Evolutionary conservation across 352 stramenopile species (phyloP), one percentile per base, ranked within the genome.

Genomic region (Labyrinthula sp.): DNA sequence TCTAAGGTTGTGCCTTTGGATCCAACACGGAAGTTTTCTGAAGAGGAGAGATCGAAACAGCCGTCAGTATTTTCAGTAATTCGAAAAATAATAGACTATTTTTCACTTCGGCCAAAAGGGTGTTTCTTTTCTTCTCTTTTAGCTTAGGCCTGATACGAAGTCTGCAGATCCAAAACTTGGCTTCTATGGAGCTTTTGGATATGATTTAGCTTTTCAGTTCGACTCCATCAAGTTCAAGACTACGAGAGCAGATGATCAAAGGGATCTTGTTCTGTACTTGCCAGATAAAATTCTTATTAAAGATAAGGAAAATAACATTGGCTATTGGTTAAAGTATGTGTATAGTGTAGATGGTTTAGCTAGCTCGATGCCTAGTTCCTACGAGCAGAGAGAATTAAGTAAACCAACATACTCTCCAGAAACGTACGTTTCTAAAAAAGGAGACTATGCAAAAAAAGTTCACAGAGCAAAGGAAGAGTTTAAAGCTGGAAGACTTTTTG

Each of bases 151-250:
- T n/a, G n/a, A n/a, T n/a, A n/a, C n/a, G n/a, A n/a, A n/a, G n/a
- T n/a, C n/a, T n/a, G n/a, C n/a, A 36, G 72, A 81, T 54, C 56
- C 70, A 12, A 72, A 85, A 55, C 57, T 85, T 15, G 74, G 74
- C 31, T 55, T 84, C 10, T 82, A 81, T 45, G 74, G 74, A 37
- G 68, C 69, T 30, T 79, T 85, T 57, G 74, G 74, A 24, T 85
- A 85, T 47, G 74, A 85, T 52, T 56, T 85, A n/a, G 82, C 72
- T 6, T 85, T 82, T 58, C 71, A 81, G 57, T 82, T 85, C 48
- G 74, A 85, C 54, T 66, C 72, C 3, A 78, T 85, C 27, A 43
- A 73, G 14, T 45, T 74, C 25, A 57, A 57, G 23, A 65, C 74
- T 56, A 43, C 65, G 14, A 58, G 72, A 5, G 66, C 78, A 57